phyloP scores from a whole-genome alignment of 306 rosid species.

The Prunus davidiana region DNA sequence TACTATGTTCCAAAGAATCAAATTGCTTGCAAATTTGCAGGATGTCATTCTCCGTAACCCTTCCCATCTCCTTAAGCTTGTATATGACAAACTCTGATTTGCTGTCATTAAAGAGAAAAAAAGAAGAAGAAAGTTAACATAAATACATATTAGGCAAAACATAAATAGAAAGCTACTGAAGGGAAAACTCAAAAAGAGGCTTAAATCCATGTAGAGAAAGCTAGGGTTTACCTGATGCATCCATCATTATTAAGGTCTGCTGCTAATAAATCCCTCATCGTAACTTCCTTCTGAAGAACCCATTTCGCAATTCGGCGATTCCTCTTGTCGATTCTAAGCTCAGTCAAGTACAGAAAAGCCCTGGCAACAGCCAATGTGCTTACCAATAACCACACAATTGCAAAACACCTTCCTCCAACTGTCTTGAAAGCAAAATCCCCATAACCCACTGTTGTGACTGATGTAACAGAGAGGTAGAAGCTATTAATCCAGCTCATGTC shows the following conservation, averaged over 20 bases:
- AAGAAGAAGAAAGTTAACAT: neutral
- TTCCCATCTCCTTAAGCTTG: conserved; percentile 83
- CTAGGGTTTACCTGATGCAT: conserved; percentile 58
- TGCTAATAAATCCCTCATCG: conserved; percentile 53
- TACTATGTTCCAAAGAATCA: conserved; percentile 49
- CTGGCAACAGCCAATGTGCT: conserved; percentile 67
- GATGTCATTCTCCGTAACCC: conserved; percentile 51
- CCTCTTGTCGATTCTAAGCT: conserved; percentile 60
- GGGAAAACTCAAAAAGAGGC: neutral
- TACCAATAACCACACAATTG: conserved; percentile 59
- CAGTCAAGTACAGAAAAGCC: conserved; percentile 67
- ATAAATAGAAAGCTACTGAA: neutral
- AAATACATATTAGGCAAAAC: neutral
- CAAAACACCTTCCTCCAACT: conserved; percentile 54
- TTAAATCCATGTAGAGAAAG: neutral
- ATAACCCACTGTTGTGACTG: conserved; percentile 75
- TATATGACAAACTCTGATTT: conserved; percentile 65
- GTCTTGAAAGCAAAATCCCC: conserved; percentile 63
- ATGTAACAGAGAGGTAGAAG: conserved; percentile 60
- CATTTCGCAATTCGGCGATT: conserved; percentile 47
- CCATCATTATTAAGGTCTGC: conserved; percentile 80
- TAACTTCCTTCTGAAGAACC: conserved; percentile 72
- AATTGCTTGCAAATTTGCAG: conserved; percentile 47
- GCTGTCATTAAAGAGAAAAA: conserved; percentile 16
- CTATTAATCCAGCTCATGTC: conserved; percentile 47